These are phyloP conservation scores for Calamus simplicifolius DNA, from an alignment of 176 grass and related monocot species.

Conservation along the genomic window DNA sequence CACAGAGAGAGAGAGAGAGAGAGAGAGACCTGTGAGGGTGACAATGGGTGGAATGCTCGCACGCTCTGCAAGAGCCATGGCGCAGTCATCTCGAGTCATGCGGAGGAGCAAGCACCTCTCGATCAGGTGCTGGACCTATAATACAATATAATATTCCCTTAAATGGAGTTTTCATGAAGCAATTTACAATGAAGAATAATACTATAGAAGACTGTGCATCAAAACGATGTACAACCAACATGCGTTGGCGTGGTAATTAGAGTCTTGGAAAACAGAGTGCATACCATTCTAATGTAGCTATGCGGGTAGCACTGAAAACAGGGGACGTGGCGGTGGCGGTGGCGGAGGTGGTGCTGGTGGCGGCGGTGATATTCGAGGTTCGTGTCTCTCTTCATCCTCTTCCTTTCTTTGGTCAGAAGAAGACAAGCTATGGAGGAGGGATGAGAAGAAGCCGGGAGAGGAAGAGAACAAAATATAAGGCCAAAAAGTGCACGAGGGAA, in stretches of 20 bases:
- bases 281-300: constrained; percentile 27
- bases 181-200: too few relatives aligned
- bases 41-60: constrained; percentile 16
- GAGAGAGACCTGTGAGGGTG: constrained; percentile 21
- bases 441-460: too few relatives aligned
- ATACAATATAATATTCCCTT: too few relatives aligned
- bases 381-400: constrained; percentile 11
- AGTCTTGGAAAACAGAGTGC: too few relatives aligned
- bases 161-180: too few relatives aligned
- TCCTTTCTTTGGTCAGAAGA: constrained; percentile 1
- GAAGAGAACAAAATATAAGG: too few relatives aligned
- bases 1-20: background rate
- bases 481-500: too few relatives aligned
- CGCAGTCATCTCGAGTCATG: constrained; percentile 26
- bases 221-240: too few relatives aligned
- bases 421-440: background rate
- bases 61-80: constrained; percentile 21
- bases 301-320: constrained; percentile 28
- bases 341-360: constrained; percentile 1
- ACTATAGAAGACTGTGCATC: too few relatives aligned
- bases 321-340: constrained; percentile 11
- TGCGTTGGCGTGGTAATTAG: background rate
- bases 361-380: background rate
- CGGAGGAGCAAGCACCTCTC: constrained; percentile 28
- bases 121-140: constrained; percentile 28